Evolutionary conservation across 176 grass and related monocot species (phyloP), one percentile per base, ranked within the genome.

Genomic region (Oryza brachyantha): DNA sequence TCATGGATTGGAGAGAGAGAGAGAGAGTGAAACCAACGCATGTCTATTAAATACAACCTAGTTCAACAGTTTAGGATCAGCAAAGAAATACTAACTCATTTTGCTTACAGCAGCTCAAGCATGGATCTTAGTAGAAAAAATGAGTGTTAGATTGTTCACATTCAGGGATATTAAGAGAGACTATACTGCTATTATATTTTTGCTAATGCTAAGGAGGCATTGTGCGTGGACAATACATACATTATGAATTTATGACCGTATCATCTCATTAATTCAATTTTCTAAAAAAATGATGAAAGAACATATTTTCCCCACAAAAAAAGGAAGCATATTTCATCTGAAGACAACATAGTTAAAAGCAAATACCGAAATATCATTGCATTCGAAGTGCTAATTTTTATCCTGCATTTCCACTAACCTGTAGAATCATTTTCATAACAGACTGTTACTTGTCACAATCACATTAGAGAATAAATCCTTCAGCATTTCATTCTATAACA

Each of bases 391-490:
- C 41, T 27, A 42, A 84, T 61, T 29, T 70, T 70, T 21, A 25
- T 78, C 66, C 37, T 57, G 68, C 58, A 78, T 58, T 21, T 55
- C 28, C 19, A 74, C 76, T 78, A 34, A 61, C 31, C 13, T 58
- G 55, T 70, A 86, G 43, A 17, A 19, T 55, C 0, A 1, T 74
- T 67, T 68, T 22, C 34, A 55, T 61, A 13, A 11, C 38, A 11
- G 43, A 67, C 8, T 39, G 50, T 26, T 79, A n/a, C n/a, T n/a
- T n/a, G n/a, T n/a, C n/a, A n/a, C n/a, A n/a, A n/a, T n/a, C n/a
- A n/a, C n/a, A n/a, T n/a, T n/a, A n/a, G n/a, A n/a, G n/a, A 87
- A 65, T 70, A 82, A 63, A 76, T 87, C 14, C 34, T 62, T 29
- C 11, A 32, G 14, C 31, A 57, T 19, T 31, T 75, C 52, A 13